Percentiles rank a stretch among this genome's conserved stretches.
Evolutionary conservation across 441 rosid species (phyloP).

Genomic region (Kokia cookei): DNA sequence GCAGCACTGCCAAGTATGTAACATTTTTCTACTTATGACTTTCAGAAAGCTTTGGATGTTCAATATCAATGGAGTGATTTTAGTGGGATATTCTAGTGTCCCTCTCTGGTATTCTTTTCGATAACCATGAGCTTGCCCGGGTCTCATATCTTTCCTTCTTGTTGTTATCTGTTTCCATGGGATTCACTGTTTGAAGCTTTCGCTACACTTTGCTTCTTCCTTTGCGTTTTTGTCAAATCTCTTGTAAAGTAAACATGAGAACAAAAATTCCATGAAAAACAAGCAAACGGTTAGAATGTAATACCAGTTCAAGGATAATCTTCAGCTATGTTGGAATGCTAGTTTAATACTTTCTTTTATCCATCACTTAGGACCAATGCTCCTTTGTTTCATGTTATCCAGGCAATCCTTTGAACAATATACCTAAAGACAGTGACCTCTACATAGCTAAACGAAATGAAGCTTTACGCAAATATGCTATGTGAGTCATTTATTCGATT

Average conservation of each 20-base stretch:
- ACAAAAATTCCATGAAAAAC: not conserved
- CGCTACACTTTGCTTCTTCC: not conserved
- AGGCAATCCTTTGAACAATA: conserved; percentile 60
- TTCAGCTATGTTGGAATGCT: not conserved
- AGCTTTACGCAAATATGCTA: conserved; percentile 70
- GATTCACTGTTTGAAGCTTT: not conserved
- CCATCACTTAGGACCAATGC: not conserved
- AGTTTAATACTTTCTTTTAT: conserved; percentile 1
- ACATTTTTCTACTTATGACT: not conserved
- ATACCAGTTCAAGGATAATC: not conserved
- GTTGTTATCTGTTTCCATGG: not conserved
- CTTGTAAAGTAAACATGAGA: too few relatives aligned
- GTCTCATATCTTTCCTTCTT: not conserved
- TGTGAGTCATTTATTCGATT: conserved; percentile 34
- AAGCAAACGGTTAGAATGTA: not conserved
- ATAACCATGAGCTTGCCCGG: not conserved
- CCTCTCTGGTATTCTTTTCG: not conserved
- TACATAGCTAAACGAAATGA: conserved; percentile 65
- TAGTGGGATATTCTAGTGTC: not conserved
- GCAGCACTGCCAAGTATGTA: conserved; percentile 40
- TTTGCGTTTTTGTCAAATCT: not conserved
- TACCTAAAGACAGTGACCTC: conserved; percentile 83
- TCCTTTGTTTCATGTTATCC: conserved; percentile 1
- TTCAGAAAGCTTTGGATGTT: not conserved
- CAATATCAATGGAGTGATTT: not conserved